Conservation (phyloP, 1,284 basidiomycete genomes). For the Wolfiporia cocos region DNA sequence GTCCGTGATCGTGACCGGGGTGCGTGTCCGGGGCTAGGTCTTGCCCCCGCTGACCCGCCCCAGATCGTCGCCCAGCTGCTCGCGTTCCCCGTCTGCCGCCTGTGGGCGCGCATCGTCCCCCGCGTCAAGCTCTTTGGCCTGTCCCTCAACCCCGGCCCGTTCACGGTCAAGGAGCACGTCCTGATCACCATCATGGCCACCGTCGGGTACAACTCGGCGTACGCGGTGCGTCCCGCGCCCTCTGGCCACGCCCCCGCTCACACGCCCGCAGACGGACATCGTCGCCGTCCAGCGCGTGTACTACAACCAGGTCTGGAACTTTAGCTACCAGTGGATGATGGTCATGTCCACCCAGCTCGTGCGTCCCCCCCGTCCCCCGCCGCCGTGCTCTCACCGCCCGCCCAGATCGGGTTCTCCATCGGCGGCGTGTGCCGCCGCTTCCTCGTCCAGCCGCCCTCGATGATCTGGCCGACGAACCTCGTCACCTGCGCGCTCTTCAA, state of each 20-base stretch:
- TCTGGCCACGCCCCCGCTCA: background rate
- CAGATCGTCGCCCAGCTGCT: conserved; percentile 55
- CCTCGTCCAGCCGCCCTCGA: conserved; percentile 63
- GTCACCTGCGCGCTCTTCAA: conserved; percentile 82
- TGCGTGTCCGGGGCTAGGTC: too few relatives aligned
- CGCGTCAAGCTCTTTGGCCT: conserved; percentile 49
- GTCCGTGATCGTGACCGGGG: conserved; percentile 36
- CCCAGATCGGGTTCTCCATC: conserved; percentile 78
- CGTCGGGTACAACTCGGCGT: conserved; percentile 35
- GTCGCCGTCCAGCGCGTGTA: conserved; percentile 71
- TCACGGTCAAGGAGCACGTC: conserved; percentile 46
- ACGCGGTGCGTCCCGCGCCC: conserved; percentile 21
- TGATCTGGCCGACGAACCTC: conserved; percentile 67
- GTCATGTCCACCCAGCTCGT: conserved; percentile 77
- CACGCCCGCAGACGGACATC: conserved; percentile 61
- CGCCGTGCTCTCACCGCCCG: conserved; percentile 49
- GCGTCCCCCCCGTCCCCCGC: conserved; percentile 30
- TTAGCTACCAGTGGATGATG: conserved; percentile 70
- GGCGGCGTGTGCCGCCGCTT: conserved; percentile 55
- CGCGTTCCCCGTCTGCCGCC: conserved; percentile 52
- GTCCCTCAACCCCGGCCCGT: conserved; percentile 58
- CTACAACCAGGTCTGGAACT: conserved; percentile 62
- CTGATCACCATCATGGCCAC: conserved; percentile 66
- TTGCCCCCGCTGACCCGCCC: too few relatives aligned
- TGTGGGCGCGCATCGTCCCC: conserved; percentile 49